phyloP scores from a whole-genome alignment of 106 monocot species.

The Cymbidium sinense region DNA sequence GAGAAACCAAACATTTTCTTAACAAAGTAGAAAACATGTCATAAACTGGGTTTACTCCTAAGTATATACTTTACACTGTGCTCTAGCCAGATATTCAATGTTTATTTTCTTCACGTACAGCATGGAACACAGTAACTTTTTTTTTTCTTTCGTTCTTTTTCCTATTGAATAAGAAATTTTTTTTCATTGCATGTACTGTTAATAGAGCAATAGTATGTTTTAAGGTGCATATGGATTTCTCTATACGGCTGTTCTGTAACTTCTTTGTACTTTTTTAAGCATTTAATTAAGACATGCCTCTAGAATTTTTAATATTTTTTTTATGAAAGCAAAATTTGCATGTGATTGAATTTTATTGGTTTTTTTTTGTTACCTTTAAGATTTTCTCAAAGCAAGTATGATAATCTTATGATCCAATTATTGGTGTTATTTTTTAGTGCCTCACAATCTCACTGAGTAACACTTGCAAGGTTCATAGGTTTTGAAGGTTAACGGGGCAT shows the following conservation, averaged over 20 bases:
- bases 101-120: background rate
- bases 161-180: background rate
- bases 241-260: background rate
- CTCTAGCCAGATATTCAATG: background rate
- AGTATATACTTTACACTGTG: background rate
- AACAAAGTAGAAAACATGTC: background rate
- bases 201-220: background rate
- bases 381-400: background rate
- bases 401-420: background rate
- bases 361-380: background rate
- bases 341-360: background rate
- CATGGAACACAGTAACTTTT: background rate
- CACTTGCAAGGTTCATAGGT: too few species aligned
- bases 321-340: background rate
- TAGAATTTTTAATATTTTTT: background rate
- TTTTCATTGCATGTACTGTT: background rate
- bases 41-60: background rate
- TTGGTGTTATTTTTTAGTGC: too few species aligned
- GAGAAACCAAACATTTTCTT: slow-evolving; percentile 32
- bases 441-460: too few species aligned
- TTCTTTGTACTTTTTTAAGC: background rate
- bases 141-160: background rate
- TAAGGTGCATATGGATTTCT: background rate
- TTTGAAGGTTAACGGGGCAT: too few species aligned
- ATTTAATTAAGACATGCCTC: background rate